These are phyloP conservation scores for Aspergillaceae sp. DNA, from an alignment of 2,329 filamentous ascomycete species.

Conservation along the genomic window DNA sequence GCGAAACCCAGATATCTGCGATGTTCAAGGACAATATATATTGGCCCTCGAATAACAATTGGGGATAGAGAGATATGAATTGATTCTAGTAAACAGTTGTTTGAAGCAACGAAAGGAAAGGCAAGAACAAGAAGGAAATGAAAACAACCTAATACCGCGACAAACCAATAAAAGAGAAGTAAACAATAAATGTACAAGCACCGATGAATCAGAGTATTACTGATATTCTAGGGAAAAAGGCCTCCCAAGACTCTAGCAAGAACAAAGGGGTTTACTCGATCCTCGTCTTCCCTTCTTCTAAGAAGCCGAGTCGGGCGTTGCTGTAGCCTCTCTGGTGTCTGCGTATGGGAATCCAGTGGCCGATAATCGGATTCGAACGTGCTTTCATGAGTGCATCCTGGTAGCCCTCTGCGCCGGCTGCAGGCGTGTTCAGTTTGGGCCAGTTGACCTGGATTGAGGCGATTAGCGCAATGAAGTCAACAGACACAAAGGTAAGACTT, in stretches of 20 bases:
- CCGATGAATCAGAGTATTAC: too few relatives aligned
- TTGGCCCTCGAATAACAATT: too few relatives aligned
- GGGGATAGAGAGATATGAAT: too few relatives aligned
- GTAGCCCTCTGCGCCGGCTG: conserved; percentile 79
- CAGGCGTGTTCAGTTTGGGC: conserved; percentile 88
- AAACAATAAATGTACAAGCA: too few relatives aligned
- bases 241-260: background rate
- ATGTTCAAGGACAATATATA: too few relatives aligned
- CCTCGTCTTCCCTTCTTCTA: conserved; percentile 97
- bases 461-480: conserved; percentile 2
- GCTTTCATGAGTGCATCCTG: conserved; percentile 78
- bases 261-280: conserved; percentile 54
- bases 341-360: conserved; percentile 54
- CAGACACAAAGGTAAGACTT: conserved; percentile 38
- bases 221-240: background rate
- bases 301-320: conserved; percentile 69
- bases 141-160: background rate
- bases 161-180: conserved; percentile 6
- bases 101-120: too few relatives aligned
- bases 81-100: too few relatives aligned
- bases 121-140: too few relatives aligned
- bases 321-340: conserved; percentile 75
- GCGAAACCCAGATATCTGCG: too few relatives aligned
- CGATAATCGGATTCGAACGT: conserved; percentile 72
- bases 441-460: conserved; percentile 68